Evolutionary conservation across 179 eudicot species (phyloP).

Genomic region (Dionaea muscipula): DNA sequence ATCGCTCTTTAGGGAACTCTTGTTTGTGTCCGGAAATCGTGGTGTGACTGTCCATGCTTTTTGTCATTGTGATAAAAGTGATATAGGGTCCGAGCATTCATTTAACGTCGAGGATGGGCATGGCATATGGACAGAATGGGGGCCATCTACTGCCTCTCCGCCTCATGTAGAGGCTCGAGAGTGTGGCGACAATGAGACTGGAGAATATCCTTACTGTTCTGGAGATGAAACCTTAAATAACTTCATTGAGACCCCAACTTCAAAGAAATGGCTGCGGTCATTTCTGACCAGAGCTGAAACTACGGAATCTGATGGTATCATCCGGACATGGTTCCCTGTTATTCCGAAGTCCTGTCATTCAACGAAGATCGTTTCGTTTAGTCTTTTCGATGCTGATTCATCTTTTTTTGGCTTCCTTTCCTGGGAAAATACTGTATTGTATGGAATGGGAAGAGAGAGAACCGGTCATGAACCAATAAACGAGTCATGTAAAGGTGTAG

Average conservation of each 20-base stretch:
- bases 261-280: slow-evolving; percentile 64
- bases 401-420: slow-evolving; percentile 27
- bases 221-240: slow-evolving; percentile 20
- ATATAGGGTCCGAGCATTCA: slow-evolving; percentile 15
- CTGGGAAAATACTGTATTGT: slow-evolving; percentile 16
- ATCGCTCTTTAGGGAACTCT: slow-evolving; percentile 49
- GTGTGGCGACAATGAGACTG: slow-evolving; percentile 18
- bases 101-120: slow-evolving; percentile 23
- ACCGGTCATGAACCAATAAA: slow-evolving; percentile 13
- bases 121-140: slow-evolving; percentile 89
- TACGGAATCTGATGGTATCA: slow-evolving; percentile 30
- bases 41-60: slow-evolving; percentile 82
- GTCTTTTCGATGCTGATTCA: slow-evolving; percentile 36
- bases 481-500: slow-evolving; percentile 15
- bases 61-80: slow-evolving; percentile 21
- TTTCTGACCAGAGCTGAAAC: slow-evolving; percentile 45
- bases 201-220: slow-evolving; percentile 16
- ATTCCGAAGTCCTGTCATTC: slow-evolving; percentile 35
- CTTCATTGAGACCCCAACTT: slow-evolving; percentile 16
- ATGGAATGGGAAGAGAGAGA: slow-evolving; percentile 16
- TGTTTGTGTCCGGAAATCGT: slow-evolving; percentile 56
- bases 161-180: slow-evolving; percentile 14
- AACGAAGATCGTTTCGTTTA: slow-evolving; percentile 50
- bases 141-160: slow-evolving; percentile 31
- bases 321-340: slow-evolving; percentile 52